Conservation (phyloP, 2,329 filamentous ascomycete species). For the Apiospora saccharicola region DNA sequence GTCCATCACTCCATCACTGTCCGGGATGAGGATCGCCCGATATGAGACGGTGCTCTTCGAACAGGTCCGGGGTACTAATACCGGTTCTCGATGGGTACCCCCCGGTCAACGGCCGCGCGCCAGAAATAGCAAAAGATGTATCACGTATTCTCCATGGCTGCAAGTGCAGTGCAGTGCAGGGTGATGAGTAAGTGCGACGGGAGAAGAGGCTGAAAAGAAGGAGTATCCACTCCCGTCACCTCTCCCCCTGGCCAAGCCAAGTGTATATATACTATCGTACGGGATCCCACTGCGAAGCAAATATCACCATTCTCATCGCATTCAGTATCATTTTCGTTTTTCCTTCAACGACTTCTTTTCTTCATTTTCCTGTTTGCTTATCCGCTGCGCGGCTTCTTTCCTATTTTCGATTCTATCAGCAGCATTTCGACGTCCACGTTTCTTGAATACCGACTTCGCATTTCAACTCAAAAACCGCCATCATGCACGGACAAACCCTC, state of each 20-base stretch:
- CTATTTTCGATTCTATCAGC: not conserved
- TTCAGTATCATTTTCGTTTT: slow-evolving; percentile 1
- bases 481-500: not conserved
- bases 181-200: not conserved
- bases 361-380: not conserved
- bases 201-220: slow-evolving; percentile 3
- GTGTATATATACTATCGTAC: not conserved
- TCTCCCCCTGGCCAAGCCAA: not conserved
- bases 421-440: not conserved
- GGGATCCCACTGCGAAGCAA: not conserved
- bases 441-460: no score
- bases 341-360: not conserved
- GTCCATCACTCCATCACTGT: no score
- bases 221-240: not conserved
- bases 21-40: not conserved
- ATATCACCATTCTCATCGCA: not conserved
- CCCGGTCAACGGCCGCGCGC: not conserved
- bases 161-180: no score
- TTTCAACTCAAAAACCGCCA: not conserved
- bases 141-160: not conserved
- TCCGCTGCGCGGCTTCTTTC: slow-evolving; percentile 9
- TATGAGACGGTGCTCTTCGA: not conserved
- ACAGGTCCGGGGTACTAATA: slow-evolving; percentile 13
- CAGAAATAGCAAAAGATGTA: not conserved
- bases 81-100: not conserved